Evolutionary conservation across 805 yeast genomes (phyloP), one percentile per base, ranked within the genome.

Genomic region (Cyberlindnera saturnus): DNA sequence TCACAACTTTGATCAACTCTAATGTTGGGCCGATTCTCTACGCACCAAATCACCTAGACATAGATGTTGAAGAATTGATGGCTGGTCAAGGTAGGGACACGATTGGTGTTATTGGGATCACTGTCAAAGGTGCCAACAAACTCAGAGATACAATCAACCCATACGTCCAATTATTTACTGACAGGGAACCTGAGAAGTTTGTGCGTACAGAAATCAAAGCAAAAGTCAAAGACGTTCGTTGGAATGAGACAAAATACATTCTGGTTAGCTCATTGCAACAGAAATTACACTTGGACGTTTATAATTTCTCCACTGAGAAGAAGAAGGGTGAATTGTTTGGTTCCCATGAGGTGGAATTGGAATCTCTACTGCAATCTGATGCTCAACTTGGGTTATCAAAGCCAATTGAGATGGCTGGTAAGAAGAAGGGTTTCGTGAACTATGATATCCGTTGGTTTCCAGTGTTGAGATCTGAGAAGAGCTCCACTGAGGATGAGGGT

Each of bases 1-100:
- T 86, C 42, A 84, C 81, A 49, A 71, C 74, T 18, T 70, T 82
- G 60, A 78, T 86, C 57, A 83, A 86, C 62, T 66, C 85, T 39
- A 82, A 67, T 51, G 78, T 81, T 55, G 81, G 85, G 35, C 93
- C 91, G 35, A 78, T 84, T 81, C 63, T 86, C 46, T 85, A 85
- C 59, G 89, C 90, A 9, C 95, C 95, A 51, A 86, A 86, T 62
- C 81, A 86, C 43, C 63, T 83, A 34, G 91, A 85, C 57, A 66
- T 86, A 47, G 81, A 85, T 54, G 84, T 85, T 34, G 87, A 81
- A 59, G 88, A 82, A 47, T 62, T 84, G 17, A 70, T 85, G 73
- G 78, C 80, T 34, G 74, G 72, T 35, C 77, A 76, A 55, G 63
- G 77, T 6, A 79, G 80, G 43, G 90, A 82, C 50, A 81, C 89